A percentile compares a stretch with the other conserved stretches of the same genome.
Evolutionary conservation across 345 rosid species (phyloP).

Genomic region (Salix brachista): DNA sequence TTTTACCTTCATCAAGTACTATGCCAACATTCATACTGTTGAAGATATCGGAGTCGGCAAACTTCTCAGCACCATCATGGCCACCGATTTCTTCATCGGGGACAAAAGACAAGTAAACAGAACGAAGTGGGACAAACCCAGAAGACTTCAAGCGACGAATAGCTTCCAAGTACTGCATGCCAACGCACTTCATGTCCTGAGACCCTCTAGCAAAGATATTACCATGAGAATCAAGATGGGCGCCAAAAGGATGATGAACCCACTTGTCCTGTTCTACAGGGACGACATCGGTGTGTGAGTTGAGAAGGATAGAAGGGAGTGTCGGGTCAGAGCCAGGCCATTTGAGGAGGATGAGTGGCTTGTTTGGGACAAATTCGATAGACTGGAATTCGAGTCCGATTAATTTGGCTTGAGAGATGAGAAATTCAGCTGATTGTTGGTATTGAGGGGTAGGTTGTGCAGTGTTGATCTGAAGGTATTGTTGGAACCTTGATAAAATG

Average conservation of each 20-base stretch:
- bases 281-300: slow-evolving; percentile 96
- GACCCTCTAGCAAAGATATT: slow-evolving; percentile 83
- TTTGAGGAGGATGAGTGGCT: slow-evolving; percentile 70
- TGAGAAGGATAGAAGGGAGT: slow-evolving; percentile 72
- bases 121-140: slow-evolving; percentile 60
- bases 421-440: slow-evolving; percentile 49
- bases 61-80: slow-evolving; percentile 76
- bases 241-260: slow-evolving; percentile 66
- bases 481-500: slow-evolving; percentile 66
- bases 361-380: slow-evolving; percentile 55
- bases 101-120: slow-evolving; percentile 69
- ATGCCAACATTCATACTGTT: slow-evolving; percentile 62
- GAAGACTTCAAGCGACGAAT: slow-evolving; percentile 56
- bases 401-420: slow-evolving; percentile 58
- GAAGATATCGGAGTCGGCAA: slow-evolving; percentile 56
- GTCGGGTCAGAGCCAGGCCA: slow-evolving; percentile 65
- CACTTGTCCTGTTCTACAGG: slow-evolving; percentile 78
- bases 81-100: slow-evolving; percentile 98
- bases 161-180: slow-evolving; percentile 92
- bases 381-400: slow-evolving; percentile 58
- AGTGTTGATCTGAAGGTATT: slow-evolving; percentile 83
- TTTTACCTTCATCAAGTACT: slow-evolving; percentile 84
- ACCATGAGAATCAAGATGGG: slow-evolving; percentile 69
- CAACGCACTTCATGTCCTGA: slow-evolving; percentile 99
- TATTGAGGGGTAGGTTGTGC: slow-evolving; percentile 81